These are phyloP conservation scores for Fabrea salina DNA, from an alignment of 169 alveolate species.

Conservation along the genomic window DNA sequence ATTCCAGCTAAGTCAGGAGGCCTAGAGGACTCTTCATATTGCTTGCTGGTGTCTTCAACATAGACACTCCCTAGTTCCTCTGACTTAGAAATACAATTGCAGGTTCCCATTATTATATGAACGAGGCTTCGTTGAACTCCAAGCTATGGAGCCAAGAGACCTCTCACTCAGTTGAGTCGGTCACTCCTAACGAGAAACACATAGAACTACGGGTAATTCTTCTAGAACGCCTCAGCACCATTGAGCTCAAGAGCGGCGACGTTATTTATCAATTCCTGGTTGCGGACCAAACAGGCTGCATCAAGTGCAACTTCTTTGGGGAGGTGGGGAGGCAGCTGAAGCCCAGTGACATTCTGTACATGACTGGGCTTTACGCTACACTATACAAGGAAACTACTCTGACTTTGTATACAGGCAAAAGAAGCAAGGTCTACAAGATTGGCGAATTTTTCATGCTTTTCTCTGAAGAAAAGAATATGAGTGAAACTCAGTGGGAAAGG, in stretches of 20 bases:
- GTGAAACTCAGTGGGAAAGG: constrained; percentile 16
- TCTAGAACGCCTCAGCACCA: constrained; percentile 13
- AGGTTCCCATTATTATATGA: neutral
- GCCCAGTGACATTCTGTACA: constrained; percentile 63
- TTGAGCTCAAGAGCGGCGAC: constrained; percentile 35
- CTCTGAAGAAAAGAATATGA: constrained; percentile 30
- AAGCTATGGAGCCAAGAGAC: neutral
- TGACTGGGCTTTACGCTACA: constrained; percentile 57
- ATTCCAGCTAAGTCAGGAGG: no score
- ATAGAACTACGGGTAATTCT: neutral
- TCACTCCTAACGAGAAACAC: constrained; percentile 27
- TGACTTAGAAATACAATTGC: no score
- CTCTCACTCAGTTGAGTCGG: neutral
- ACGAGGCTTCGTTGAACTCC: neutral
- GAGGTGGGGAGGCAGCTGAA: constrained; percentile 50
- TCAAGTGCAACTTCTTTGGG: constrained; percentile 59
- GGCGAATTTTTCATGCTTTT: constrained; percentile 61
- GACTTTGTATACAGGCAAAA: constrained; percentile 57
- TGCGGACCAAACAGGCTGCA: constrained; percentile 58
- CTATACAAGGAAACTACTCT: constrained; percentile 51
- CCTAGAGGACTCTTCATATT: no score
- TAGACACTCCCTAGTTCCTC: no score
- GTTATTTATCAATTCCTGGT: constrained; percentile 47
- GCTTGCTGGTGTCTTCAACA: no score
- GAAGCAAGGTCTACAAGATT: constrained; percentile 48